Base-by-base conservation (phyloP, 108 stramenopile genomes). In the Cylindrotheca fusiformis region DNA sequence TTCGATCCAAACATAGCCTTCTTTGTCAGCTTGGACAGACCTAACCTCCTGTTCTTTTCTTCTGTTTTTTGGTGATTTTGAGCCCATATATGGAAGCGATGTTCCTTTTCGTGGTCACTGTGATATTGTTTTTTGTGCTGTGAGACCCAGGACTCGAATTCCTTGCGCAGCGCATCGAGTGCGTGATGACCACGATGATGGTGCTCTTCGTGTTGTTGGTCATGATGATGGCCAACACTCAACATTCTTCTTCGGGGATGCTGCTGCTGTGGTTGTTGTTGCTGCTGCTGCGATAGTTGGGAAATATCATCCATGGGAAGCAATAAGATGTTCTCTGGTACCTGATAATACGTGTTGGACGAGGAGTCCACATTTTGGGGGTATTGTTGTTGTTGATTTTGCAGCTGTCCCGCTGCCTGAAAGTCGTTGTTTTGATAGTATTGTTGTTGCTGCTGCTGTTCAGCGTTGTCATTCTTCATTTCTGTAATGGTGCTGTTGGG, bases 1-100 rank as follows among this genome's bases (percentile, higher is more conserved):
- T 83, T 90, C 14, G 84, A 83, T 0, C 87, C 93, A 84, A 94
- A 94, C 27, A 90, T 84, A 18, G 74, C 72, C 58, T 81, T 78
- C 12, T 86, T 84, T 1, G 86, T 88, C 66, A 94, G 48, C n/a
- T 76, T 80, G 63, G 89, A 94, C 10, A 79, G 83, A 4, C 93
- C 93, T 53, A 90, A 89, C 2, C 70, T 68, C 29, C 73, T 32
- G 46, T 94, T 94, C 58, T 88, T 89, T 29, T 83, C 80, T 0
- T 57, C 28, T 33, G 84, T 90, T 8, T 86, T 84, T 29, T 70
- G 63, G 68, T 94, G 88, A 74, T 90, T 94, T 27, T 80, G 74
- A 55, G 57, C 61, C 93, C 93, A 94, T 65, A 94, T 76, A 32
- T 63, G 51, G 59, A 94, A 94, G 46, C 93, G 69, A 46, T 71